Evolutionary conservation across 495 filamentous ascomycete species (phyloP).

Genomic region (Penicillium mononematosum): DNA sequence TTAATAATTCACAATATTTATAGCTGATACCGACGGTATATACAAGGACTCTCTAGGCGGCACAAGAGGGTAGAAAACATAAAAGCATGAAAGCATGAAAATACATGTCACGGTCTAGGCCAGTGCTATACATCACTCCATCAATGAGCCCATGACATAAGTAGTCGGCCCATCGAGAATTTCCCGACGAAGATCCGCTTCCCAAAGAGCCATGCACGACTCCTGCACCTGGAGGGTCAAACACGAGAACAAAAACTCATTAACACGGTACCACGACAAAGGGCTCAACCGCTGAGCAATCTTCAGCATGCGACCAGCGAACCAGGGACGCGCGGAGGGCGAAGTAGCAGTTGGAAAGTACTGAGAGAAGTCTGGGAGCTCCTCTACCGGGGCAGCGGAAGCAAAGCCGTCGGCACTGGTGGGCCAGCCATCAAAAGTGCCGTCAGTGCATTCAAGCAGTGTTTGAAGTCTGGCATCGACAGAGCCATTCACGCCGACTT

Average conservation of each 20-base stretch:
- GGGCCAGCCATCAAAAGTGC: constrained; percentile 6
- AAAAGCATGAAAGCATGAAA: background rate
- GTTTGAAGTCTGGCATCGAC: constrained; percentile 43
- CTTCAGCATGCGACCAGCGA: constrained; percentile 43
- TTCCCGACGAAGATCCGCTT: constrained; percentile 34
- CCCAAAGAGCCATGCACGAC: constrained; percentile 27
- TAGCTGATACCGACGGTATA: background rate
- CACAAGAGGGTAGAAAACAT: background rate
- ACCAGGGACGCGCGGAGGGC: constrained; percentile 40
- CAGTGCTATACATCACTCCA: constrained; percentile 10
- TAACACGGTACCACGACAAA: constrained; percentile 34
- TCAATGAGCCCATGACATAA: constrained; percentile 37
- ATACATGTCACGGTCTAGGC: background rate
- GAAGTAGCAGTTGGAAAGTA: constrained; percentile 29
- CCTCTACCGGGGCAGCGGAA: constrained; percentile 1
- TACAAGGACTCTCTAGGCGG: background rate
- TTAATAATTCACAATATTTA: background rate
- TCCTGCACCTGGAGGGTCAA: constrained; percentile 32
- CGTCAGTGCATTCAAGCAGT: constrained; percentile 39
- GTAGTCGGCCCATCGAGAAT: constrained; percentile 39
- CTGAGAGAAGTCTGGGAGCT: constrained; percentile 31
- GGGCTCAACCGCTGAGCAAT: constrained; percentile 39
- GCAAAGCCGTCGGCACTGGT: background rate
- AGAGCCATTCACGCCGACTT: constrained; percentile 39
- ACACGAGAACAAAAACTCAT: constrained; percentile 36